A percentile compares a stretch with the other conserved stretches of the same genome.
These are phyloP conservation scores for Phaeophleospora eucalypticola DNA, from an alignment of 2,329 filamentous ascomycete genomes.

Conservation along the genomic window DNA sequence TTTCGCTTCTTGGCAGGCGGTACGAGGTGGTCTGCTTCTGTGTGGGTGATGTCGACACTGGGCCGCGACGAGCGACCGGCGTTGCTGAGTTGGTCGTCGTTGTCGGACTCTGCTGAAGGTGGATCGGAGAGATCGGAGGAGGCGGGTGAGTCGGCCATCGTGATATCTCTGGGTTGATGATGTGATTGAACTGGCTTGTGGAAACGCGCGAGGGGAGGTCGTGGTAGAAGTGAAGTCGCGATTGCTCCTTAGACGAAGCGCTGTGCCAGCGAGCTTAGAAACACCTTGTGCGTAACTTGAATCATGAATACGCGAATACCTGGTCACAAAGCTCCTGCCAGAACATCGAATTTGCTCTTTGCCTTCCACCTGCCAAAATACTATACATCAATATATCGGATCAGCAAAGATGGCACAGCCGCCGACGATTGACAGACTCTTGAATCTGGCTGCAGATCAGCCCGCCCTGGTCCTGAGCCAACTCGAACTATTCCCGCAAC, in stretches of 20 bases:
- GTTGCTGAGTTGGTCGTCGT: slow-evolving; percentile 52
- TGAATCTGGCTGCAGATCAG: slow-evolving; percentile 71
- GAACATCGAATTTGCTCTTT: no score
- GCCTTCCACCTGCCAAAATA: background rate
- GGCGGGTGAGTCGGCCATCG: slow-evolving; percentile 51
- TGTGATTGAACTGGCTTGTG: no score
- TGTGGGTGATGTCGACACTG: slow-evolving; percentile 39
- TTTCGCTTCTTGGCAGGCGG: slow-evolving; percentile 38
- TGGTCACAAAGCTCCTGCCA: no score
- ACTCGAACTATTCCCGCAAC: slow-evolving; percentile 67
- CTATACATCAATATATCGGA: background rate
- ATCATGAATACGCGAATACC: no score
- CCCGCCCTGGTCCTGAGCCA: slow-evolving; percentile 68
- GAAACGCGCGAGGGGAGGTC: no score
- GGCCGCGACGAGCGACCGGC: slow-evolving; percentile 45
- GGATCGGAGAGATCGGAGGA: slow-evolving; percentile 61
- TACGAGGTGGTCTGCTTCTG: slow-evolving; percentile 25
- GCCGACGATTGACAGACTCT: slow-evolving; percentile 43
- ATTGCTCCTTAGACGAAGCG: no score
- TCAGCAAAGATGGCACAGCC: slow-evolving; percentile 25
- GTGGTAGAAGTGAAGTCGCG: background rate
- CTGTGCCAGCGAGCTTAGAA: no score
- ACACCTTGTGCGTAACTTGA: no score
- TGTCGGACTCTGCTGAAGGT: slow-evolving; percentile 59
- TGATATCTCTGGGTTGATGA: background rate